Conservation (phyloP, 805 yeast genomes). For the Pichia eremophila region DNA sequence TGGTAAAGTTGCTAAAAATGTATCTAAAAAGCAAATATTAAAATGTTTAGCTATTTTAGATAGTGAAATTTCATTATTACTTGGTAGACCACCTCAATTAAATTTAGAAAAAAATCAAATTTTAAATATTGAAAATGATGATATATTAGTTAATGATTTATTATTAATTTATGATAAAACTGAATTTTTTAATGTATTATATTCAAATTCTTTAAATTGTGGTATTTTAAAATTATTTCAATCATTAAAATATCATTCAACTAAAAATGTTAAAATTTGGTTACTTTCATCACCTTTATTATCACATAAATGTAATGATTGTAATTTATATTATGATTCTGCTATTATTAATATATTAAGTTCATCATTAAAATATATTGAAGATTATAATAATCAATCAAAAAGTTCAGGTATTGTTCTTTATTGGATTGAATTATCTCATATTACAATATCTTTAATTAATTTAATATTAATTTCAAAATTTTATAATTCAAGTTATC, state of each 20-base stretch:
- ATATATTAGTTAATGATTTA: neutral
- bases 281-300: constrained; percentile 10
- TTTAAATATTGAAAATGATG: neutral
- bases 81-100: constrained; percentile 11
- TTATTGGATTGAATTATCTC: neutral
- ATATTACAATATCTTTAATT: neutral
- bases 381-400: neutral
- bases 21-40: constrained; percentile 7
- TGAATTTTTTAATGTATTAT: constrained; percentile 1
- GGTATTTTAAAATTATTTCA: constrained; percentile 2
- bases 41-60: constrained; percentile 9
- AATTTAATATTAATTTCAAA: neutral
- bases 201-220: constrained; percentile 5
- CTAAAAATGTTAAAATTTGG: constrained; percentile 1
- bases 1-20: constrained; percentile 7
- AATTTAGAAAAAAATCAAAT: constrained; percentile 6
- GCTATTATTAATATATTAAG: neutral
- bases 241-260: neutral
- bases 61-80: constrained; percentile 4
- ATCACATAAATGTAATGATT: constrained; percentile 9
- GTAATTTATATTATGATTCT: neutral
- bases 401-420: neutral
- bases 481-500: neutral
- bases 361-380: neutral
- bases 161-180: neutral